These are phyloP conservation scores for Mentha longifolia DNA, from an alignment of 257 asterid genomes.

Conservation along the genomic window DNA sequence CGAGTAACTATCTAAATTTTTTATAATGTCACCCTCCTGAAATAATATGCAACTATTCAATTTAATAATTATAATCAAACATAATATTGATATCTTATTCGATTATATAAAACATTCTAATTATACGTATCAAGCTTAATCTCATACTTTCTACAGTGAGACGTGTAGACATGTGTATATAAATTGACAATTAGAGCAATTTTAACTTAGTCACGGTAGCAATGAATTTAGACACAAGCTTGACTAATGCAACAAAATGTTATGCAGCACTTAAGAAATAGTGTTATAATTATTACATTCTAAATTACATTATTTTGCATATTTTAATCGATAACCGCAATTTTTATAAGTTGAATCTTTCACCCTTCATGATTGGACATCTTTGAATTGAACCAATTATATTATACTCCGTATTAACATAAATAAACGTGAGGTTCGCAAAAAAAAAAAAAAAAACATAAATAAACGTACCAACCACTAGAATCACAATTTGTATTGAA, in stretches of 20 bases:
- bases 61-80: too few species aligned
- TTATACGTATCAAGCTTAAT: too few species aligned
- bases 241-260: constrained; percentile 39
- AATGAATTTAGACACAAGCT: constrained; percentile 29
- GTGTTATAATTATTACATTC: constrained; percentile 13
- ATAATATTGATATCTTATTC: too few species aligned
- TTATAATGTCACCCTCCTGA: too few species aligned
- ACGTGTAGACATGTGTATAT: too few species aligned
- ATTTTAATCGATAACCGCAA: not conserved
- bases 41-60: too few species aligned
- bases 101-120: too few species aligned
- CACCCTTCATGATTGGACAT: constrained; percentile 39
- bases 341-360: constrained; percentile 32
- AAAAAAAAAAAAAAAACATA: too few species aligned
- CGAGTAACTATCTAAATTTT: too few species aligned
- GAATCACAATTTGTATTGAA: constrained; percentile 28
- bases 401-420: too few species aligned
- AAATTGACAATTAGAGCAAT: not conserved
- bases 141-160: too few species aligned
- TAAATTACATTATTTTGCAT: constrained; percentile 31
- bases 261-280: constrained; percentile 45
- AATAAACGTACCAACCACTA: constrained; percentile 11
- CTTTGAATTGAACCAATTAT: constrained; percentile 20
- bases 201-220: constrained; percentile 15
- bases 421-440: too few species aligned